Evolutionary conservation across 441 rosid genomes (phyloP).

Genomic region (Viola pubescens): DNA sequence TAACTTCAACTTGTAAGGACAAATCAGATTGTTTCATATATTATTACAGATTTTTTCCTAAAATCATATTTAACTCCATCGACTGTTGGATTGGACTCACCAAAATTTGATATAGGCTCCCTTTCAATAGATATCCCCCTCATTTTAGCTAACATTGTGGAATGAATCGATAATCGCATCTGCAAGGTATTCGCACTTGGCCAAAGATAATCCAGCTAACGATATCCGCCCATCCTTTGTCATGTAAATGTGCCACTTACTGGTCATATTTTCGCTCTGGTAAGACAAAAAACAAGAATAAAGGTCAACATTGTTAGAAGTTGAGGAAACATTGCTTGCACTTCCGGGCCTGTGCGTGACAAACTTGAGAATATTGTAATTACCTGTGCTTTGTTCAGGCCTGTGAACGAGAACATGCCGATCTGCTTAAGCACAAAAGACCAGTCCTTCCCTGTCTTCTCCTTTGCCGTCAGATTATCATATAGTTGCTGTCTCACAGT

Average conservation of each 20-base stretch:
- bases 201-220: conserved; percentile 76
- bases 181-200: conserved; percentile 85
- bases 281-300: conserved; percentile 1
- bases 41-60: conserved; percentile 20
- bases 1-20: too few species aligned
- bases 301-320: not conserved
- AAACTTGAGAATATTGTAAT: not conserved
- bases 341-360: not conserved
- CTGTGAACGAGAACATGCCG: conserved; percentile 98
- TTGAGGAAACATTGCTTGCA: not conserved
- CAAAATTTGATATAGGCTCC: not conserved
- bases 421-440: conserved; percentile 84
- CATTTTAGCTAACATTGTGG: conserved; percentile 55
- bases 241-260: conserved; percentile 94
- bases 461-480: conserved; percentile 65
- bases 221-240: conserved; percentile 95
- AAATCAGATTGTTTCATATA: not conserved
- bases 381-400: conserved; percentile 88
- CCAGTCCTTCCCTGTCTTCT: conserved; percentile 89
- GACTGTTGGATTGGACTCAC: conserved; percentile 1
- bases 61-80: not conserved
- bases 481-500: conserved; percentile 68
- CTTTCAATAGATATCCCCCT: conserved; percentile 4
- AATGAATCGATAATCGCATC: conserved; percentile 78
- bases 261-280: conserved; percentile 87